Base-by-base conservation (phyloP, 257 asterid species). In the Coffea canephora region DNA sequence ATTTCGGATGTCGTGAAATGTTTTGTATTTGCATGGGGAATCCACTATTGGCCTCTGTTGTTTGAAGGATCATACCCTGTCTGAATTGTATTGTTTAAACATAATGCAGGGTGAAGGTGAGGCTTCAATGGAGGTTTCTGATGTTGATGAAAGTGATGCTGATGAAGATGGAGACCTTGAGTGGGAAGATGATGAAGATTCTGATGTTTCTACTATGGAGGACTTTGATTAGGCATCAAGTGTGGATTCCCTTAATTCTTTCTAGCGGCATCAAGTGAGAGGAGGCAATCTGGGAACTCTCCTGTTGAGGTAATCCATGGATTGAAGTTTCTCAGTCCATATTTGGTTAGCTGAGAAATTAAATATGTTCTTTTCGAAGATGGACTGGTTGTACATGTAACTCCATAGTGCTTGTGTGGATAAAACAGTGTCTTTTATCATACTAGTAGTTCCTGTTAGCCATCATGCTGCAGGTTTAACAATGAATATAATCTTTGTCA, bases 31-130 rank as follows among this genome's bases (percentile, higher is more conserved):
- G 39, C 49, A 8, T 3, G 1, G 57, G 14, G 75, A 31, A 11
- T 71, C 34, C 2, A 15, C 36, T 23, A 41, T 64, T 19, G 43
- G 61, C 70, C 50, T 57, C 55, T 59, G n/a, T 8, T 75, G 43
- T 39, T 39, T 4, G 5, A 39, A 39, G 43, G 43, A 39, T 39
- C 43, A 39, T 39, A 39, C 43, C 43, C 43, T 39, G 43, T 39
- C 43, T 62, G 54, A 80, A 15, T 64, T 36, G 18, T 49, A 23
- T 3, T 45, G 45, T 64, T 64, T 15, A 54, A 69, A 59, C 39
- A 14, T 34, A 77, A 43, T 81, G 76, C 89, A 95, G 97, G 83
- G 84, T 80, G 95, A 90, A 78, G 96, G 90, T 77, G 97, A 90
- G 77, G 88, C 59, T 76, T 83, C 89, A 48, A 70, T n/a, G 73